These are phyloP conservation scores for Calycina marina DNA, from an alignment of 2,329 filamentous ascomycete genomes.

Conservation along the genomic window DNA sequence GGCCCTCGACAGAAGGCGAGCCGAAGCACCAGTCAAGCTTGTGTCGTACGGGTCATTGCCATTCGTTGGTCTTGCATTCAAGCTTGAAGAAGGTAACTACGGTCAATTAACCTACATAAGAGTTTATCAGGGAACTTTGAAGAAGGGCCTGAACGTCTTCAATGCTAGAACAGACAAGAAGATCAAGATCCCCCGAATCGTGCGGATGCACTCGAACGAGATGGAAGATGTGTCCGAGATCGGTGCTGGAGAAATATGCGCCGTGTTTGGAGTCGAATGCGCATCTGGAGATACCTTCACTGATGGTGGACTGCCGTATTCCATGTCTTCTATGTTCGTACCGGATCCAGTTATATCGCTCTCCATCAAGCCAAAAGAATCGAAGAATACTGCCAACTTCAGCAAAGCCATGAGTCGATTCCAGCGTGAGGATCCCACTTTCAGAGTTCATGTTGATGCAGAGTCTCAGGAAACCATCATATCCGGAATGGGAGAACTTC, in stretches of 20 bases:
- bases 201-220: conserved; percentile 98
- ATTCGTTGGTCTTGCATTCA: conserved; percentile 93
- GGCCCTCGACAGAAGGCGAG: conserved; percentile 69
- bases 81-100: conserved; percentile 97
- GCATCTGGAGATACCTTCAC: conserved; percentile 97
- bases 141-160: conserved; percentile 80
- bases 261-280: conserved; percentile 95
- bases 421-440: conserved; percentile 95
- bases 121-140: conserved; percentile 86
- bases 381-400: conserved; percentile 84
- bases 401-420: conserved; percentile 98
- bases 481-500: conserved; percentile 93
- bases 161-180: conserved; percentile 93
- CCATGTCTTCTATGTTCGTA: conserved; percentile 96
- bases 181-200: conserved; percentile 90
- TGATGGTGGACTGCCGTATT: conserved; percentile 80
- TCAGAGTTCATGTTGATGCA: conserved; percentile 80
- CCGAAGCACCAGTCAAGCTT: conserved; percentile 70
- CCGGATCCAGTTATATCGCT: conserved; percentile 96
- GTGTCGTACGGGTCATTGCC: conserved; percentile 87
- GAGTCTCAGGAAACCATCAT: conserved; percentile 97
- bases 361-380: conserved; percentile 91
- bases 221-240: conserved; percentile 95
- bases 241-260: conserved; percentile 93
- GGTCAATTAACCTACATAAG: conserved; percentile 97